Evolutionary conservation across 1,284 basidiomycete species (phyloP).

Genomic region (Sporisorium sorghi): DNA sequence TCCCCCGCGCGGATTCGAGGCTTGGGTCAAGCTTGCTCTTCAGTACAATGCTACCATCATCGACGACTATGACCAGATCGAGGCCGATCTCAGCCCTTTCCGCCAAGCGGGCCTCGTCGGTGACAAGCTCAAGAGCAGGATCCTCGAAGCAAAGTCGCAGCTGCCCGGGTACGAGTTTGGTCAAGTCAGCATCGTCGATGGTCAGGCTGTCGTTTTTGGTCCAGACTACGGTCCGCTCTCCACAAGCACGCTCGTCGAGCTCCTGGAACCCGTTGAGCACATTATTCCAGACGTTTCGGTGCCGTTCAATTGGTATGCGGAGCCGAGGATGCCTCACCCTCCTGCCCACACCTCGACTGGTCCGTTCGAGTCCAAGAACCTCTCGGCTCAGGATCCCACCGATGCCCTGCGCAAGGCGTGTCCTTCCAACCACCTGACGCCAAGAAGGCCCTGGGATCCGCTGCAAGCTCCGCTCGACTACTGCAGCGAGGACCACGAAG

Average conservation of each 20-base stretch:
- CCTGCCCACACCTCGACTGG: not conserved
- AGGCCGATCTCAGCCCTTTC: constrained; percentile 23
- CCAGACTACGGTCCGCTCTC: constrained; percentile 27
- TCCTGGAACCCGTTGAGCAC: constrained; percentile 28
- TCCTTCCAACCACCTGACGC: constrained; percentile 32
- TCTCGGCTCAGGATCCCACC: constrained; percentile 11
- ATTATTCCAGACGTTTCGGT: constrained; percentile 30
- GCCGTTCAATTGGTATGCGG: constrained; percentile 41
- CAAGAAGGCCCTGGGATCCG: constrained; percentile 11
- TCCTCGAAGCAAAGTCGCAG: constrained; percentile 25
- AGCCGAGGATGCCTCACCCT: constrained; percentile 24
- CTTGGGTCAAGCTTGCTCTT: constrained; percentile 30
- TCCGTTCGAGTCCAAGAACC: not conserved
- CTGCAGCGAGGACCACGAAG: constrained; percentile 17
- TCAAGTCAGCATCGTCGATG: constrained; percentile 24
- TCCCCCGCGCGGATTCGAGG: constrained; percentile 26
- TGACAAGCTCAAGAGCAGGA: constrained; percentile 25
- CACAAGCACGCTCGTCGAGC: constrained; percentile 10
- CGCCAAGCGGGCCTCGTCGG: constrained; percentile 24
- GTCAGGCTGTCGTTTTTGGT: constrained; percentile 23
- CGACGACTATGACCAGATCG: constrained; percentile 43
- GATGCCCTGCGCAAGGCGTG: constrained; percentile 15
- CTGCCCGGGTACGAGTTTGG: constrained; percentile 15
- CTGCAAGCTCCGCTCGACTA: constrained; percentile 31
- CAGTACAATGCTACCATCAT: constrained; percentile 31